A percentile compares a stretch with the other conserved stretches of the same genome.
These are phyloP conservation scores for Dactylis glomerata DNA, from an alignment of 176 grass and related monocot genomes.

Conservation along the genomic window DNA sequence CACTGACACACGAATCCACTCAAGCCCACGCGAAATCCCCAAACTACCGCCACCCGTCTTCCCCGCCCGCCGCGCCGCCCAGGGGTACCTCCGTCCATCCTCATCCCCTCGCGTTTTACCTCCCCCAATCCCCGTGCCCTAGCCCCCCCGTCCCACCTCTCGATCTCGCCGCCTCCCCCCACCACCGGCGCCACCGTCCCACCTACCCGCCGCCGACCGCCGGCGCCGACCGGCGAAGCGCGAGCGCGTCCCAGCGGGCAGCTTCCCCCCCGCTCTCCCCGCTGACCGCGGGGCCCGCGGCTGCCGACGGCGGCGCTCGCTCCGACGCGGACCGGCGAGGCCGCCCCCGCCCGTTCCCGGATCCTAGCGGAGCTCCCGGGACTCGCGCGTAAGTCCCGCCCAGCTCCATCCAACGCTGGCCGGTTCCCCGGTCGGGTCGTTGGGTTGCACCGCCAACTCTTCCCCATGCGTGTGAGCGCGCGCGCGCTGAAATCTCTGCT, in stretches of 20 bases:
- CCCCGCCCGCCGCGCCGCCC: background rate
- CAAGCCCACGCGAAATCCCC: slow-evolving; percentile 20
- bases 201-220: background rate
- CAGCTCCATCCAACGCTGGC: background rate
- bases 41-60: background rate
- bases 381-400: background rate
- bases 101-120: slow-evolving; percentile 23
- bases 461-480: background rate
- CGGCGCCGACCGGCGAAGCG: background rate
- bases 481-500: background rate
- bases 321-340: background rate
- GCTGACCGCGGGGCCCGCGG: background rate
- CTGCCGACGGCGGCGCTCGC: background rate
- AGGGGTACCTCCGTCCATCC: slow-evolving; percentile 13
- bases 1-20: slow-evolving; percentile 23
- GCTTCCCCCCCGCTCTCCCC: background rate
- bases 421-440: no score
- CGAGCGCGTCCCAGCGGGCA: background rate
- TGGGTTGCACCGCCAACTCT: no score
- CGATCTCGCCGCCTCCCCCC: slow-evolving; percentile 30
- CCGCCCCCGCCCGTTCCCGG: background rate
- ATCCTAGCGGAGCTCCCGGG: background rate
- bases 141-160: background rate
- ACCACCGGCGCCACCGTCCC: background rate
- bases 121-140: slow-evolving; percentile 22